Evolutionary conservation across 805 yeast species (phyloP), one percentile per base, ranked within the genome.

Genomic region (Zygosaccharomyces bisporus): DNA sequence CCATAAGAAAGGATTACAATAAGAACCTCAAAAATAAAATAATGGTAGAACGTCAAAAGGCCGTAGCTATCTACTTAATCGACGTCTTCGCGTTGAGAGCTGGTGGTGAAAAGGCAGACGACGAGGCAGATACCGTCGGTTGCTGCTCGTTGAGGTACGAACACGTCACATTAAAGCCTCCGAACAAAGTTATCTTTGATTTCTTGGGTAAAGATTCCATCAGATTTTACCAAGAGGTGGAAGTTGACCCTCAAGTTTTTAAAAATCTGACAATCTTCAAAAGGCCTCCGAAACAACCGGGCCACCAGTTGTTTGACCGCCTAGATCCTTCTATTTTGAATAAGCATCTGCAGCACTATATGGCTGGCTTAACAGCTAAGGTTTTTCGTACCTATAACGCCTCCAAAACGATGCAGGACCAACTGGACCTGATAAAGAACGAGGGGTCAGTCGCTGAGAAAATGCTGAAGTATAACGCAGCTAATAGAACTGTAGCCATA

Each of bases 351-450:
- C 96, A 89, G 60, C 80, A 76, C 47, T 89, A 90, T 66, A 83
- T 90, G 93, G 80, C 85, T 18, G 98, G 98, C 0, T 73, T 90
- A 52, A 89, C 97, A 0, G 98, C 98, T 4, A 90, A 90, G 66
- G 97, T 90, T 16, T 91, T 90, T 74, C 95, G 98, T 81, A 90
- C 98, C 0, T 90, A 86, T 61, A 90, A 90, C 68, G 98, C 98
- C 0, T 86, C 96, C 1, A 86, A 86, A 64, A 89, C 96, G 1
- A 91, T 90, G 97, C 97, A 90, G 65, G 95, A 90, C 58, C 96
- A 88, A 63, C 67, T 91, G 48, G 95, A 86, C 60, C 68, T 81
- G 56, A 88, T 91, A 53, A 75, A 83, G n/a, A 85, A 87, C 61
- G 84, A 79, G 59, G 96, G 96, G 20, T 79, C 95, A 0, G 84